phyloP scores from a whole-genome alignment of 371 early-diverging fungal genomes.

The Mucor sp. region DNA sequence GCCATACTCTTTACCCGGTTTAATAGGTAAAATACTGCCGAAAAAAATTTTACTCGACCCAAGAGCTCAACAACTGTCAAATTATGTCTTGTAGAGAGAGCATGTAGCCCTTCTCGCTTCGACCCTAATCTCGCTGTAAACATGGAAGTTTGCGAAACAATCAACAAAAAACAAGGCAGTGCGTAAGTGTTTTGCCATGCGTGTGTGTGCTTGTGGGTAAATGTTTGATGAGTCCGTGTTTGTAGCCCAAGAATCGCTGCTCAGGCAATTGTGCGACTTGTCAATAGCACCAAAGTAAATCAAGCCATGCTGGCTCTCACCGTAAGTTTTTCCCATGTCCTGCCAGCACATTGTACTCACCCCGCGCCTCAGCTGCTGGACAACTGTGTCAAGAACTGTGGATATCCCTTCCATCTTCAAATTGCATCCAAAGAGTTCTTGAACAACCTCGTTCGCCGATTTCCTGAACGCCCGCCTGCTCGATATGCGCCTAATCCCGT shows the following conservation, averaged over 20 bases:
- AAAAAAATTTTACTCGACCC: not conserved
- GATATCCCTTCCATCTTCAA: conserved; percentile 94
- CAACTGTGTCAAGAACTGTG: conserved; percentile 95
- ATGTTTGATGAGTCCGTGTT: not conserved
- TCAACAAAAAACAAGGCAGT: conserved; percentile 86
- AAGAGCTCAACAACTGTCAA: not conserved
- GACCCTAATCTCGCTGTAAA: conserved; percentile 87
- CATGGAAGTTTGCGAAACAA: conserved; percentile 91
- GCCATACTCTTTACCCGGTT: conserved; percentile 21
- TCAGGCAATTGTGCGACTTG: conserved; percentile 71
- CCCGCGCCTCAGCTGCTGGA: conserved; percentile 72
- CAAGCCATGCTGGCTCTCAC: conserved; percentile 77
- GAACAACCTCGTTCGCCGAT: conserved; percentile 88
- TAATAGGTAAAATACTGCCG: conserved; percentile 18
- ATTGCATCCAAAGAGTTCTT: conserved; percentile 93
- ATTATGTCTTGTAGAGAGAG: conserved; percentile 59
- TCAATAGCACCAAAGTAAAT: conserved; percentile 72
- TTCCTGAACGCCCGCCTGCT: conserved; percentile 84
- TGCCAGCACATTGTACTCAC: not conserved
- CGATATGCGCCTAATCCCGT: conserved; percentile 29
- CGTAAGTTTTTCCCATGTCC: conserved; percentile 37
- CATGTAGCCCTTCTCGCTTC: conserved; percentile 70
- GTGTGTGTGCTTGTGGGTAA: not conserved
- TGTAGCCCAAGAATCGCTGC: conserved; percentile 87
- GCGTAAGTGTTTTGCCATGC: conserved; percentile 53